Base-by-base conservation (phyloP, 768 basidiomycete genomes). In the Trametes sanguinea region DNA sequence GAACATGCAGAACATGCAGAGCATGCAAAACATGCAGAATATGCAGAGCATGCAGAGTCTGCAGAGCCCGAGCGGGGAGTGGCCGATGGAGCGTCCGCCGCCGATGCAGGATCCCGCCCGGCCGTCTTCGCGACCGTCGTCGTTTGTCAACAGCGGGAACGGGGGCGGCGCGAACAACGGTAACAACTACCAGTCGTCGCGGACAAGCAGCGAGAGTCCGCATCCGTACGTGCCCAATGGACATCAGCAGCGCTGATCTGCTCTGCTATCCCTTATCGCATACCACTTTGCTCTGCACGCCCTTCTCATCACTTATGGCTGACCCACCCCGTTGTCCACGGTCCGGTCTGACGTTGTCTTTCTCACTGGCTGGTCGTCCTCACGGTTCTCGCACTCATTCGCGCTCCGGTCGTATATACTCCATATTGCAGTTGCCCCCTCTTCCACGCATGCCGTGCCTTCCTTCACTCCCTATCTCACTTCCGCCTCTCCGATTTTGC, bases 191-290 rank as follows among this genome's bases (percentile, higher is more conserved):
- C 4, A 7, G 30, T 65, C 65, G 32, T 63, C 72, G 54, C 63
- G 72, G 56, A 69, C 62, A 59, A 73, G 71, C 57, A 68, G 70
- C 43, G 73, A 74, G 57, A 67, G 68, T 37, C 60, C 66, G 43
- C 63, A 67, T 61, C 67, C 70, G 39, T 69, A 62, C 62, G 44
- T 57, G 32, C 60, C 68, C 42, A 69, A 67, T 57, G 66, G 64
- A 37, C 69, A 73, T 58, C 62, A 67, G 54, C 71, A 70, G 60
- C 69, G 69, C 46, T 68, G 61, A 60, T 70, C 44, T 59, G 16
- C 47, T 42, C 40, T 39, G 16, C 40, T 52, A 17, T 45, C 40
- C 48, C 35, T 27, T 55, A 33, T 53, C 39, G 14, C 51, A 45
- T 58, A 35, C 54, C 46, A 30, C 50, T 42, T 46, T 50, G 27